These are phyloP conservation scores for Dactylella cylindrospora DNA, from an alignment of 2,329 filamentous ascomycete genomes.

Conservation along the genomic window DNA sequence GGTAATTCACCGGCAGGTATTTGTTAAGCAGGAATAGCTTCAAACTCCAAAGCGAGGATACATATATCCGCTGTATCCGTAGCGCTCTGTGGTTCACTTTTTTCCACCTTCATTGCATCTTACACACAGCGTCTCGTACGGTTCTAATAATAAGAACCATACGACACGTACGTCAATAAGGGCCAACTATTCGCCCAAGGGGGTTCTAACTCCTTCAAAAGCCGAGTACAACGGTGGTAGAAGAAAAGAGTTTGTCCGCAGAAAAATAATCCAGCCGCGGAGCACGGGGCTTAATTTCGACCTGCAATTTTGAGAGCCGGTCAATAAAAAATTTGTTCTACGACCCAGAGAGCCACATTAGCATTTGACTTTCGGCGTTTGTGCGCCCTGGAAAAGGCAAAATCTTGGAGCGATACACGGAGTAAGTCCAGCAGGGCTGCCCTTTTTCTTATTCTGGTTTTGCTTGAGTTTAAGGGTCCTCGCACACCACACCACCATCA, in stretches of 20 bases:
- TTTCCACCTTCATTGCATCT: too few relatives aligned
- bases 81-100: too few relatives aligned
- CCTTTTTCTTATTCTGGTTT: constrained; percentile 14
- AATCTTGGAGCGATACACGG: constrained; percentile 30
- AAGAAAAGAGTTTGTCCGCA: not conserved
- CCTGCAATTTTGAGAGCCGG: constrained; percentile 10
- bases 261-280: constrained; percentile 26
- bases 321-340: constrained; percentile 10
- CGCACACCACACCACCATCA: constrained; percentile 13
- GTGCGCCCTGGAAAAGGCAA: constrained; percentile 41
- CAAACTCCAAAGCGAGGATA: too few relatives aligned
- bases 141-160: constrained; percentile 20
- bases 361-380: constrained; percentile 38
- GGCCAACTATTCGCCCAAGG: constrained; percentile 10
- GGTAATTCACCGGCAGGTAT: too few relatives aligned
- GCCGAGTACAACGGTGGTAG: constrained; percentile 41
- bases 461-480: constrained; percentile 17
- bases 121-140: not conserved
- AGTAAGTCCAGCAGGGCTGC: constrained; percentile 33
- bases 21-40: constrained; percentile 13
- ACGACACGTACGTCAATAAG: constrained; percentile 31
- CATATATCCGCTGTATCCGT: constrained; percentile 42
- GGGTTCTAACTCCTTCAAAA: too few relatives aligned
- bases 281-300: constrained; percentile 34
- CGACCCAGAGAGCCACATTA: constrained; percentile 6